A percentile compares a stretch with the other conserved stretches of the same genome.
phyloP scores from a whole-genome alignment of 306 rosid species.

The Sophora flavescens region DNA sequence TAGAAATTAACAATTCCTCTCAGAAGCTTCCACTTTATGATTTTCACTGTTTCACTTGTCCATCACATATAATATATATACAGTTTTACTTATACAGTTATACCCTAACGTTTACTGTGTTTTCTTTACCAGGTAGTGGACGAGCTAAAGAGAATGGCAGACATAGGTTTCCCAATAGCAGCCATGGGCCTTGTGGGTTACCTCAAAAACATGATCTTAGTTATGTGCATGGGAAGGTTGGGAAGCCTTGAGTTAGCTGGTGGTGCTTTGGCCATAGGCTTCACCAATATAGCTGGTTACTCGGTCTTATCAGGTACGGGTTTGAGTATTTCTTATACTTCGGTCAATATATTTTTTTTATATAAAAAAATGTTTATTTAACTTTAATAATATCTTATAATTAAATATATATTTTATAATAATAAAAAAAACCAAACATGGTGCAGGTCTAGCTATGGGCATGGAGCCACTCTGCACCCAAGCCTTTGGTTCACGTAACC shows the following conservation, averaged over 20 bases:
- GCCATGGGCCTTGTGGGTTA: slow-evolving; percentile 75
- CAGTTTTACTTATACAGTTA: no score
- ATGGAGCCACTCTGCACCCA: slow-evolving; percentile 85
- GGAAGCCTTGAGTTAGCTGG: slow-evolving; percentile 82
- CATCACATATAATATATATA: background rate
- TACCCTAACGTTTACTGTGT: background rate
- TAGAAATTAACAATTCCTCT: background rate
- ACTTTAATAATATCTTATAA: no score
- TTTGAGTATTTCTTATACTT: no score
- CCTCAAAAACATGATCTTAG: slow-evolving; percentile 73
- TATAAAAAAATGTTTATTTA: no score
- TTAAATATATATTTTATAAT: no score
- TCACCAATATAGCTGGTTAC: slow-evolving; percentile 84
- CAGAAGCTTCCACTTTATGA: slow-evolving; percentile 24
- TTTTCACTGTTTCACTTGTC: slow-evolving; percentile 23
- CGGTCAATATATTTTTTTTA: no score
- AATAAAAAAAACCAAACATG: background rate
- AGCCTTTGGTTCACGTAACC: slow-evolving; percentile 77
- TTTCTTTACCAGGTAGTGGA: slow-evolving; percentile 61
- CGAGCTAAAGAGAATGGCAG: slow-evolving; percentile 68
- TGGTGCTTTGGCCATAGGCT: slow-evolving; percentile 81
- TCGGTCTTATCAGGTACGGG: slow-evolving; percentile 58
- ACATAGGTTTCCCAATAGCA: slow-evolving; percentile 79
- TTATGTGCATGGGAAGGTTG: slow-evolving; percentile 79
- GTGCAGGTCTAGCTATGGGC: slow-evolving; percentile 72